Base-by-base conservation (phyloP, 257 asterid genomes). In the Mitragyna speciosa region DNA sequence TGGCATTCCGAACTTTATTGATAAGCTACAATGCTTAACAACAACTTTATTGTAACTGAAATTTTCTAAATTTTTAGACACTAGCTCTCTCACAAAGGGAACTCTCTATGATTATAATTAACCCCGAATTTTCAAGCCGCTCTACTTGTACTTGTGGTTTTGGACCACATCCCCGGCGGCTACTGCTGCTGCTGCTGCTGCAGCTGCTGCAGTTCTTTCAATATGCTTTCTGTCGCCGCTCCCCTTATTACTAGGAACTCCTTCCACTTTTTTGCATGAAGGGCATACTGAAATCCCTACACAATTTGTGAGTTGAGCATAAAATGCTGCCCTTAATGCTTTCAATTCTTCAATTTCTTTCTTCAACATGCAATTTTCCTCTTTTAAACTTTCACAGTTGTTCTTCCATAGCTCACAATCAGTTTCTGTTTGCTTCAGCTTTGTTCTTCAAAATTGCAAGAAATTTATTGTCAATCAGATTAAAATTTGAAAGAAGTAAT, bases 381-480 rank as follows among this genome's bases (percentile, higher is more conserved):
- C 90, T 31, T 65, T 80, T 52, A 92, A 52, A 77, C 80, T 87
- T 36, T 89, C 91, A 71, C 93, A 94, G 36, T 86, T 82, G 47
- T 88, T 94, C 90, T 89, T 94, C 89, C 93, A 71, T 41, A 84
- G 85, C 75, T 89, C 95, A 76, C 89, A 87, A 67, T 92, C 94
- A 19, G 91, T 85, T 87, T 92, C 96, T 0, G 95, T 94, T 79
- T 92, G 95, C 90, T 94, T 94, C 92, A 92, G 77, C 80, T 94
- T 94, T 0, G 95, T 94, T 92, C 98, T 92, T 81, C 79, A 73
- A 12, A 4, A 56, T 56, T n/a, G 4, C 67, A n/a, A 61, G 31
- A 61, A 61, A 24, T 24, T n/a, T 61, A 6, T 61, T n/a, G 0
- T 39, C 49, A 74, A 33, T 51, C 51, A 74, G 30, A 30, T 74